Evolutionary conservation across 2,329 filamentous ascomycete species (phyloP), one percentile per base, ranked within the genome.

Genomic region (Chrysosporium keratinophilum): DNA sequence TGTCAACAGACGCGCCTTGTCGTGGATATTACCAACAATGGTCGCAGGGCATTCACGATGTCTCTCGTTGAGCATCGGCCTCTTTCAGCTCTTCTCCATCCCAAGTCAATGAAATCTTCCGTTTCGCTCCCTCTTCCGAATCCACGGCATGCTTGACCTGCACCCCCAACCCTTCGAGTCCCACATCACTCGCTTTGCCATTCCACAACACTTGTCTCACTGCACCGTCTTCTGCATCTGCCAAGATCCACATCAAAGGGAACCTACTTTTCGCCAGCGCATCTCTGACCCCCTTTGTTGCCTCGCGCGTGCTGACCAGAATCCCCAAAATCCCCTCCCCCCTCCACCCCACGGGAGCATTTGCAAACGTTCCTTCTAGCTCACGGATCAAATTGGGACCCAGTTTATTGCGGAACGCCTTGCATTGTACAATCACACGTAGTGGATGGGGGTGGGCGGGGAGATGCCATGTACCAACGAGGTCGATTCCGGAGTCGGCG

Each of bases 281-380:
- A 46, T 88, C 82, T 54, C 87, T 74, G 2, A 94, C 82, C 1
- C 90, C 91, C 63, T 81, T 85, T 0, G 89, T 95, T 33, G 88
- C 85, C 51, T 81, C 75, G 57, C 78, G 75, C 58, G 83, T 81
- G 2, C 81, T 78, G 20, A 86, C 84, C 52, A 96, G 69, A 14
- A 95, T 63, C 0, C 82, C 90, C 34, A 95, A 66, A 5, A 86
- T 81, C 12, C 78, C 76, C 1, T 74, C 66, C 0, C 78, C 80
- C 51, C 81, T 75, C 86, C 87, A 95, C 0, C 83, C 84, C 0
- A 77, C 71, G 1, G 88, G 89, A 5, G 87, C 85, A 11, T 82
- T 83, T 1, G 77, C 76, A 63, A 93, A 85, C 0, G 88, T 81
- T 2, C 91, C 91, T 49, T 76, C 73, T 3, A 76, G 60, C 56